Conservation (phyloP, 257 asterid genomes). For the Nicotiana tomentosiformis region DNA sequence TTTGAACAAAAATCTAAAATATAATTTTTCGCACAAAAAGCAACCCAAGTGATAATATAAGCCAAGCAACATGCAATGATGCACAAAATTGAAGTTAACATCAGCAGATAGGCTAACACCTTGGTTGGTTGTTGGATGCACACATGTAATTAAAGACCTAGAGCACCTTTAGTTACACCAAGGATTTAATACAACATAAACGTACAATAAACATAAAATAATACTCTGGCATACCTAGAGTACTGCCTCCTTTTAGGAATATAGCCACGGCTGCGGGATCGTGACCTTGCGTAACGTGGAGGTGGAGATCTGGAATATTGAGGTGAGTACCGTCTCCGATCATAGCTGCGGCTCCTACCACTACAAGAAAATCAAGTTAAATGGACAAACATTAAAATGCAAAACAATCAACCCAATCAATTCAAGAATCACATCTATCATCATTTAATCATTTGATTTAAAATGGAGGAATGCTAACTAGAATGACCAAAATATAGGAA, state of each 20-base stretch:
- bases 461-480: neutral
- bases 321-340: slow-evolving; percentile 70
- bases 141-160: neutral
- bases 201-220: neutral
- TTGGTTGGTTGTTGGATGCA: neutral
- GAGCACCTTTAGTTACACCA: neutral
- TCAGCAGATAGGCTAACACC: neutral
- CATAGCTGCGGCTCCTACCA: slow-evolving; percentile 51
- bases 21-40: neutral
- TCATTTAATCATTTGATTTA: neutral
- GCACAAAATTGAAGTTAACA: neutral
- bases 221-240: slow-evolving; percentile 44
- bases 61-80: neutral
- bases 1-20: neutral
- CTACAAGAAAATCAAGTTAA: neutral
- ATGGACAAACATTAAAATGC: neutral
- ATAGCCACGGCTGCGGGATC: slow-evolving; percentile 56
- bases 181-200: neutral
- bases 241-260: slow-evolving; percentile 60
- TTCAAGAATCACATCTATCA: neutral
- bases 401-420: neutral
- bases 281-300: slow-evolving; percentile 54
- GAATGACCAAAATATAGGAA: neutral
- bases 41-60: neutral
- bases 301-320: slow-evolving; percentile 83